Base-by-base conservation (phyloP, 164 flowering plant species). In the Berberis thunbergii region DNA sequence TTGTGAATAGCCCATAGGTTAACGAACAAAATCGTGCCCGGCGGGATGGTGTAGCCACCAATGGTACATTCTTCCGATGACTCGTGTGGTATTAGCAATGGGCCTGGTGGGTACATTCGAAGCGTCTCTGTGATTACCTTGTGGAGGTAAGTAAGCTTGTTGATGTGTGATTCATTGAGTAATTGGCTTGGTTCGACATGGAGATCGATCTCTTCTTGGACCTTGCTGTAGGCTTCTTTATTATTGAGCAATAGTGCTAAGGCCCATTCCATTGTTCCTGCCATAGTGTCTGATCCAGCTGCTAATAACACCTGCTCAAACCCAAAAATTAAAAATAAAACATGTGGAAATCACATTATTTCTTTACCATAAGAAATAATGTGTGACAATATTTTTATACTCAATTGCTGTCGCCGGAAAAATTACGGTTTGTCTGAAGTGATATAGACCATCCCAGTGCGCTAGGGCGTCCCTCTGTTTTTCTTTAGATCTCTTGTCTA, bases 201-300 rank as follows among this genome's bases (percentile, higher is more conserved):
- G 7, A 4, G 13, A 48, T 75, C 76, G 6, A 77, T 73, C 54
- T 74, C 77, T n/a, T 5, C 45, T 64, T 50, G 64, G 7, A 70
- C 74, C 43, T 72, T 72, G 44, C n/a, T 58, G 4, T 67, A 61
- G 3, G 49, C 54, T 5, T 55, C 52, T 39, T 74, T 74, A 59
- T 70, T 57, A 69, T 72, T 74, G 8, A 74, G 74, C 4, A 77
- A 44, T 53, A 69, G 64, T 3, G 77, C 64, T 49, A 77, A 2
- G 62, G 65, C 80, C 75, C 78, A 74, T 49, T 84, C 88, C 74
- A 80, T 74, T 0, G 84, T 77, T 4, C 9, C 70, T 1, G 68
- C 71, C 38, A 82, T 60, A 1, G 83, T 79, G 12, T 77, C 80
- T 2, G 80, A 68, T 6, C 84, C 85, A 1, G 79, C 83, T 43